Base-by-base conservation (phyloP, 805 yeast species). In the Cyberlindnera amylophila region DNA sequence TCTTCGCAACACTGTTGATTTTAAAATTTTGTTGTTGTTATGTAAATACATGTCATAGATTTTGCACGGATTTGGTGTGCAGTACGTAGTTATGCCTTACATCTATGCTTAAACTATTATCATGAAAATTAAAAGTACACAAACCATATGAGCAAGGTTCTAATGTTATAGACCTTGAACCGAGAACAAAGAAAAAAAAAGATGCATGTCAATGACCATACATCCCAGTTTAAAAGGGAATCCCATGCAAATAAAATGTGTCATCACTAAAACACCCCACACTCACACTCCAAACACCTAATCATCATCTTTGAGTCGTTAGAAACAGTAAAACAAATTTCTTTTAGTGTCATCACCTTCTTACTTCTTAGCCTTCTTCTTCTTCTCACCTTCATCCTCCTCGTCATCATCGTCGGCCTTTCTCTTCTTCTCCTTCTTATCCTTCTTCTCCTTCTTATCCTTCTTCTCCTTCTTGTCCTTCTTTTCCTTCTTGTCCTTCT, bases 351-450 rank as follows among this genome's bases (percentile, higher is more conserved):
- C 24, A 21, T 9, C 24, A 21, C 24, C 24, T 21, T 6, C 24
- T 21, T 32, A 68, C 58, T 69, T 67, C 64, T 70, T 69, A 24
- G 71, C 61, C 51, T 69, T 69, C 59, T 68, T 69, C 57, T 65
- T 63, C 71, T 70, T 70, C 69, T 70, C 78, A 71, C 69, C 55
- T 69, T 71, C 66, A 71, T 44, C 55, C 72, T 71, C 59, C 72
- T 74, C 50, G 67, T 70, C 64, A 69, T 72, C 61, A 71, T 69
- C 75, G 65, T 78, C 77, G 61, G 77, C 76, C 61, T 78, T 77
- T 73, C 81, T 76, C 59, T 81, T 41, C 39, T 39, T 48, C 56
- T 59, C 68, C 57, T 68, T 66, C 63, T 70, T 69, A 18, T 70
- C 64, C 58, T 80, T 36, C 38, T 36, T 46, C 53, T 60, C 68